Percentiles rank a stretch among this genome's conserved stretches.
phyloP scores from a whole-genome alignment of 1,284 basidiomycete genomes.

The Rhodotorula sp. region DNA sequence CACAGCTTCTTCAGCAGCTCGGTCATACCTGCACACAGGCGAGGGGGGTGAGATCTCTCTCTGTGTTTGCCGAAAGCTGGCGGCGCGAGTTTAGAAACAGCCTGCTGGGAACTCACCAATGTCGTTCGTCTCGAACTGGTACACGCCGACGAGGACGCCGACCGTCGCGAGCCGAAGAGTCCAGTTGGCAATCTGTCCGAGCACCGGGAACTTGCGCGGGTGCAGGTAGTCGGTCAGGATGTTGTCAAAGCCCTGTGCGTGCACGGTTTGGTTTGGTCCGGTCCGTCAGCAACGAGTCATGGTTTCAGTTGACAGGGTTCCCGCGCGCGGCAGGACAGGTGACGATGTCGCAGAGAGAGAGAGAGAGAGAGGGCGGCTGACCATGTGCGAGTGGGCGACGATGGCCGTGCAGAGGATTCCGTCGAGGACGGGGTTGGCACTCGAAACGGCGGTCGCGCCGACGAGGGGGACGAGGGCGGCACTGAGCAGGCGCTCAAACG shows the following conservation, averaged over 20 bases:
- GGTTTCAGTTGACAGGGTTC: not conserved
- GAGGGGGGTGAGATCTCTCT: not conserved
- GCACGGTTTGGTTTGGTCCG: not conserved
- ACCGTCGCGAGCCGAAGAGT: slow-evolving; percentile 72
- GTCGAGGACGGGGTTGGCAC: slow-evolving; percentile 69
- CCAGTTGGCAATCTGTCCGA: slow-evolving; percentile 73
- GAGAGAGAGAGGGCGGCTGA: slow-evolving; percentile 50
- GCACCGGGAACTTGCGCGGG: slow-evolving; percentile 81
- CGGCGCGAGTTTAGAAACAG: not conserved
- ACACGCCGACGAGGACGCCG: slow-evolving; percentile 83
- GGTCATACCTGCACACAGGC: slow-evolving; percentile 59
- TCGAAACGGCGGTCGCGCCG: slow-evolving; percentile 56
- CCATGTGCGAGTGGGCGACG: slow-evolving; percentile 92
- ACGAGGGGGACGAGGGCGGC: slow-evolving; percentile 79
- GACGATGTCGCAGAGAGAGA: no score
- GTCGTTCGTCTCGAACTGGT: slow-evolving; percentile 97
- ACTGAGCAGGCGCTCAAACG: slow-evolving; percentile 87
- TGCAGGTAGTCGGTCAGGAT: slow-evolving; percentile 76
- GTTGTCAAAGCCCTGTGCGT: slow-evolving; percentile 47
- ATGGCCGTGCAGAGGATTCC: slow-evolving; percentile 81
- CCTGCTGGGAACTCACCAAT: slow-evolving; percentile 62
- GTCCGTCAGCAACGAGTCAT: not conserved
- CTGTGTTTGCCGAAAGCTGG: not conserved
- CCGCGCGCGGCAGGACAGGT: not conserved
- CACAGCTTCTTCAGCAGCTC: slow-evolving; percentile 67